Conservation (phyloP, 306 rosid species). For the Prunus mongolica region DNA sequence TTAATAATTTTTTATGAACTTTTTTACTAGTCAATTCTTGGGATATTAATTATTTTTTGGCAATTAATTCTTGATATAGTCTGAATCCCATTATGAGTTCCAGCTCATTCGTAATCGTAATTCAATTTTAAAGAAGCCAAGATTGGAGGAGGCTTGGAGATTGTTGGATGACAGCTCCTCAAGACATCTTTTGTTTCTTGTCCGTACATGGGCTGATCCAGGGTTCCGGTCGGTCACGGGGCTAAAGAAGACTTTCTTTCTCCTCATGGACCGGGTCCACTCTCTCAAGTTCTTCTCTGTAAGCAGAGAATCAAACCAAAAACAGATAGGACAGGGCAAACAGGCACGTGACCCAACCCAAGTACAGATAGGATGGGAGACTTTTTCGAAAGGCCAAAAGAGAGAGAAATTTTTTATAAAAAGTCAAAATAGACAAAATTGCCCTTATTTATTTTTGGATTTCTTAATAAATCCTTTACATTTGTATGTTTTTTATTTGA, state of each 20-base stretch:
- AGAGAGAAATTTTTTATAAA: too few relatives aligned
- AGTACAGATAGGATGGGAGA: too few relatives aligned
- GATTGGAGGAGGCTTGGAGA: not conserved
- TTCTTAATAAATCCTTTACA: too few relatives aligned
- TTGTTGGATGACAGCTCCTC: not conserved
- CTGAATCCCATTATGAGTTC: not conserved
- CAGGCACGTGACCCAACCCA: too few relatives aligned
- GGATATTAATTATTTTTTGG: not conserved
- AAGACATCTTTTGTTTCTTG: constrained; percentile 20
- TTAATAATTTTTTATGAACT: not conserved
- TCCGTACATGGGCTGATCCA: constrained; percentile 26
- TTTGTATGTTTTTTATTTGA: too few relatives aligned
- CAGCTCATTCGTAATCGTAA: not conserved
- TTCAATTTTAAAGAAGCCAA: not conserved
- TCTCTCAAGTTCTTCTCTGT: not conserved
- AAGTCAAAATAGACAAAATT: too few relatives aligned
- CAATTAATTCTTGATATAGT: not conserved
- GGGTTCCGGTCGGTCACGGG: constrained; percentile 84
- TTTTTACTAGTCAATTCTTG: not conserved
- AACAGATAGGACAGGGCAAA: too few relatives aligned
- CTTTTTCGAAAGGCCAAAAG: too few relatives aligned
- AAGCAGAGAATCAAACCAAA: too few relatives aligned
- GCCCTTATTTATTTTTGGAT: too few relatives aligned
- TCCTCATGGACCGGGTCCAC: constrained; percentile 14
- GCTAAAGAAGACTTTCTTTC: constrained; percentile 7